These are phyloP conservation scores for Aspergillus ibericus DNA, from an alignment of 2,329 filamentous ascomycete species.

Conservation along the genomic window DNA sequence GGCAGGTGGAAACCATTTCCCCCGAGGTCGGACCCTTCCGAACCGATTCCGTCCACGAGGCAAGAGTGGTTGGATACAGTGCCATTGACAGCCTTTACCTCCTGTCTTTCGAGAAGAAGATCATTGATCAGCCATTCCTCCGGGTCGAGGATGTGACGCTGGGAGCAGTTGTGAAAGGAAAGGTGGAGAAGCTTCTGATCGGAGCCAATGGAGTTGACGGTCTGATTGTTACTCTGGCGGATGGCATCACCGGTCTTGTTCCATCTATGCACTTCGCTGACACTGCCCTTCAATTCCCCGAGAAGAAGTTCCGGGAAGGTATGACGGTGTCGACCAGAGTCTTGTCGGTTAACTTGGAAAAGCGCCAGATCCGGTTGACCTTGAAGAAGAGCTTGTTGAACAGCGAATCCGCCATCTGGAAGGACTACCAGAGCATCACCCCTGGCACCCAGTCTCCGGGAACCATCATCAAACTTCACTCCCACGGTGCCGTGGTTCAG, in stretches of 20 bases:
- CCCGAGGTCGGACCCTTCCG: conserved; percentile 76
- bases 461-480: conserved; percentile 78
- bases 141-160: conserved; percentile 86
- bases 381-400: conserved; percentile 94
- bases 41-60: conserved; percentile 73
- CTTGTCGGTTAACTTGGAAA: conserved; percentile 72
- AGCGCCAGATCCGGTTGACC: conserved; percentile 79
- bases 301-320: conserved; percentile 92
- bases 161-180: conserved; percentile 77
- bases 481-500: conserved; percentile 81
- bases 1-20: conserved; percentile 80
- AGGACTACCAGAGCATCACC: conserved; percentile 70
- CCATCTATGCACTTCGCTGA: conserved; percentile 87
- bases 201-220: conserved; percentile 76
- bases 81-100: conserved; percentile 81
- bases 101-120: conserved; percentile 75
- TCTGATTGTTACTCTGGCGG: conserved; percentile 77
- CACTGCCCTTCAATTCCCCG: conserved; percentile 81
- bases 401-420: conserved; percentile 77
- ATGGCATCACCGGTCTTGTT: conserved; percentile 86
- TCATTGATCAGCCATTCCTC: conserved; percentile 85
- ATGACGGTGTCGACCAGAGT: conserved; percentile 82
- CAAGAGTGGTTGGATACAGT: conserved; percentile 83
- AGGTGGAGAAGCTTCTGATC: conserved; percentile 80
- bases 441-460: conserved; percentile 78